A percentile compares a stretch with the other conserved stretches of the same genome.
Conservation (phyloP, 2,329 filamentous ascomycete genomes). For the Aureobasidium vineae region DNA sequence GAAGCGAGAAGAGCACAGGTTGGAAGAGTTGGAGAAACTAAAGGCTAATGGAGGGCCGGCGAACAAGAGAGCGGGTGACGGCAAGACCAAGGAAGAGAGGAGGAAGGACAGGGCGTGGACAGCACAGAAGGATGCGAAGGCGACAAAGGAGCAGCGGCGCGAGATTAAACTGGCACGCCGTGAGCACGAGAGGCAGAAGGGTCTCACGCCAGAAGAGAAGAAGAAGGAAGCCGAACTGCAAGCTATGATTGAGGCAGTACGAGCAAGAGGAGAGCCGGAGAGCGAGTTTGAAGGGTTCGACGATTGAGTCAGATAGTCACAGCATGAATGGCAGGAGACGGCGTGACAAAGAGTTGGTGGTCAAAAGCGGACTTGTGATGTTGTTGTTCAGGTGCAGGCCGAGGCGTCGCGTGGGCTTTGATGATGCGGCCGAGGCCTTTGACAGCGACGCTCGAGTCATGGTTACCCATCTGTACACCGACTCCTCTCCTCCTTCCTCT, state of each 20-base stretch:
- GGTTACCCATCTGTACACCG: background rate
- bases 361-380: background rate
- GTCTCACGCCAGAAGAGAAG: conserved; percentile 37
- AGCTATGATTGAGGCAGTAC: conserved; percentile 38
- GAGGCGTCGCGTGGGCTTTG: background rate
- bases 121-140: conserved; percentile 40
- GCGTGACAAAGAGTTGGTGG: background rate
- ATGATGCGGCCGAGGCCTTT: conserved; percentile 11
- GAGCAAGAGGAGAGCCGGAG: conserved; percentile 29
- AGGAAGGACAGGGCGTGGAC: conserved; percentile 42
- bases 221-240: conserved; percentile 37
- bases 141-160: conserved; percentile 36
- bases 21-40: conserved; percentile 38
- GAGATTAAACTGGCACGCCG: conserved; percentile 39
- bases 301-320: conserved; percentile 21
- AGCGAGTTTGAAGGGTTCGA: conserved; percentile 30
- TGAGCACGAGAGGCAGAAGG: conserved; percentile 35
- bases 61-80: conserved; percentile 36
- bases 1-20: conserved; percentile 44
- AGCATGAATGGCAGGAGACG: background rate
- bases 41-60: conserved; percentile 27
- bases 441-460: background rate
- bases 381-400: background rate
- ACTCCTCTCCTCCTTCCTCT: background rate
- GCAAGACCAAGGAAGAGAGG: conserved; percentile 36